A percentile compares a stretch with the other conserved stretches of the same genome.
Conservation (phyloP, 2,329 filamentous ascomycete genomes). For the Neoarthrinium moseri region DNA sequence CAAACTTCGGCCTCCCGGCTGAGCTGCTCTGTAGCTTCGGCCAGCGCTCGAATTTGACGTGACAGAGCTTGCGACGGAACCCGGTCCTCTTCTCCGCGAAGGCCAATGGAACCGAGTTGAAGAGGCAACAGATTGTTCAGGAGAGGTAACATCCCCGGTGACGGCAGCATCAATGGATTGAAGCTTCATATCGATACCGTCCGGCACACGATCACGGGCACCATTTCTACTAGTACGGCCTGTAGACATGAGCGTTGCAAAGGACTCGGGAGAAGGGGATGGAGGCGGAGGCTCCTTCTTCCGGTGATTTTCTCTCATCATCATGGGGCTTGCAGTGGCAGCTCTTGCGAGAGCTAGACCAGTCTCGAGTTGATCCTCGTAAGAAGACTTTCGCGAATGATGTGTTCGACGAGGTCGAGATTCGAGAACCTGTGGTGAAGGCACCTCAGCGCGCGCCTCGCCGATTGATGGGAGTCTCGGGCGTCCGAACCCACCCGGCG, state of each 20-base stretch:
- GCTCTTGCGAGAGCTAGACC: conserved; percentile 59
- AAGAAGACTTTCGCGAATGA: conserved; percentile 35
- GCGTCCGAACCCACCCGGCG: conserved; percentile 58
- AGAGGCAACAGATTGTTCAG: conserved; percentile 54
- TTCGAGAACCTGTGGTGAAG: conserved; percentile 16
- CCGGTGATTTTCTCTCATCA: conserved; percentile 50
- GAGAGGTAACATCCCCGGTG: conserved; percentile 52
- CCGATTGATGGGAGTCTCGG: conserved; percentile 76
- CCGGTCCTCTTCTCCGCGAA: conserved; percentile 50
- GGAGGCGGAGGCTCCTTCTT: conserved; percentile 57
- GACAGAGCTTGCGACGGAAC: conserved; percentile 56
- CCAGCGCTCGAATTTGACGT: conserved; percentile 53
- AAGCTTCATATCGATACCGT: conserved; percentile 65
- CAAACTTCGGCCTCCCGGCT: conserved; percentile 61
- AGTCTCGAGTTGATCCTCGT: conserved; percentile 40
- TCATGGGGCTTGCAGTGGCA: conserved; percentile 66
- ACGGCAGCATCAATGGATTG: conserved; percentile 53
- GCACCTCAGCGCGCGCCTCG: conserved; percentile 48
- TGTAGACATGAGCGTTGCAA: conserved; percentile 61
- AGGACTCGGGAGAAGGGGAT: conserved; percentile 65
- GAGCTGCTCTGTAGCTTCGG: conserved; percentile 49
- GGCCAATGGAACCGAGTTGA: conserved; percentile 57
- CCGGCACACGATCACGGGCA: conserved; percentile 76
- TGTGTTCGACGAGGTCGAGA: conserved; percentile 22
- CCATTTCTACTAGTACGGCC: conserved; percentile 62